These are phyloP conservation scores for Vigna radiata DNA, from an alignment of 306 rosid genomes.

Conservation along the genomic window DNA sequence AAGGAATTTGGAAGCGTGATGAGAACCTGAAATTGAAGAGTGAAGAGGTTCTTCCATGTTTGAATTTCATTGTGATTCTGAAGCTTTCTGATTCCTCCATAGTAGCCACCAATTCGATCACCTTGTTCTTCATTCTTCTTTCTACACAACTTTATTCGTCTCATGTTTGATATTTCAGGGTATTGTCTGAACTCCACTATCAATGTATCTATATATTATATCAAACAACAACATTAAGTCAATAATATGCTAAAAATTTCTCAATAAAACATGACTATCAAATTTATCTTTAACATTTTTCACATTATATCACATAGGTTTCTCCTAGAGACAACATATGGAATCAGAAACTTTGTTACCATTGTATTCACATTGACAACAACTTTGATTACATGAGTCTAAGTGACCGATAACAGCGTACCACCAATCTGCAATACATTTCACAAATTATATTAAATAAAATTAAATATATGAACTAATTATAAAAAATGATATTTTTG, in stretches of 20 bases:
- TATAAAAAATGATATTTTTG: no score
- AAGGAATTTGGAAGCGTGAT: no score
- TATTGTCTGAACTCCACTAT: constrained; percentile 62
- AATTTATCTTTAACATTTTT: no score
- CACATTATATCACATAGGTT: no score
- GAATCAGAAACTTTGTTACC: constrained; percentile 48
- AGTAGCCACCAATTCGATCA: constrained; percentile 55
- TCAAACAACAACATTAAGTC: background rate
- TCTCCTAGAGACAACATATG: no score
- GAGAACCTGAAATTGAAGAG: constrained; percentile 45
- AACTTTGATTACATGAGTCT: constrained; percentile 48
- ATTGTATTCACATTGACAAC: constrained; percentile 54
- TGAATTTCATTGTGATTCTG: constrained; percentile 56
- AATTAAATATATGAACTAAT: no score
- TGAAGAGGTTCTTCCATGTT: constrained; percentile 60
- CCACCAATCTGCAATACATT: constrained; percentile 65
- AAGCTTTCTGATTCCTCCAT: constrained; percentile 78
- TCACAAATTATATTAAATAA: no score
- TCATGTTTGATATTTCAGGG: constrained; percentile 56
- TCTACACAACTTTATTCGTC: constrained; percentile 50
- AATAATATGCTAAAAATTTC: no score
- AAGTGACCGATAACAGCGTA: constrained; percentile 64
- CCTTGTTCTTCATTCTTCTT: constrained; percentile 57
- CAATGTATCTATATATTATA: constrained; percentile 1
- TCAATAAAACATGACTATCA: no score